A percentile compares a stretch with the other conserved stretches of the same genome.
Evolutionary conservation across 306 rosid genomes (phyloP).

Genomic region (Medicago ruthenica): DNA sequence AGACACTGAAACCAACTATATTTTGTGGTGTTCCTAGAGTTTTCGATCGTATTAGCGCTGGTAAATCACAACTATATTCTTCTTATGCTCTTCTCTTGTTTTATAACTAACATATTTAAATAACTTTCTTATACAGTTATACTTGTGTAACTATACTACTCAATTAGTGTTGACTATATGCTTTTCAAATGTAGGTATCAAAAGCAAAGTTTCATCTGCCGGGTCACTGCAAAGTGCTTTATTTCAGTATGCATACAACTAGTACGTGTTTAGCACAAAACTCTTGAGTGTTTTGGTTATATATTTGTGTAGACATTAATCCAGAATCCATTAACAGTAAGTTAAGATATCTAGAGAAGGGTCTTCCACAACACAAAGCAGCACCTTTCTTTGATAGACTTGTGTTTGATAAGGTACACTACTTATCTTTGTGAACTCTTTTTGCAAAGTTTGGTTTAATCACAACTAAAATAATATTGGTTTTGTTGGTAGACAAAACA

Average conservation of each 20-base stretch:
- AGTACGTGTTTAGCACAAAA: slow-evolving; percentile 52
- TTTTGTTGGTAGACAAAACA: slow-evolving; percentile 63
- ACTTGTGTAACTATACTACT: not conserved
- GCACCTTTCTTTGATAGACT: slow-evolving; percentile 86
- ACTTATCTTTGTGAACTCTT: slow-evolving; percentile 10
- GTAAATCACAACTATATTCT: slow-evolving; percentile 42
- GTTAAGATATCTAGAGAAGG: slow-evolving; percentile 77
- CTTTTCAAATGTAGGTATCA: slow-evolving; percentile 55
- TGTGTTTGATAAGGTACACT: slow-evolving; percentile 74
- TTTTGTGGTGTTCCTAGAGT: slow-evolving; percentile 97
- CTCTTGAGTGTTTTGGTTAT: slow-evolving; percentile 6
- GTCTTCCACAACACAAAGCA: slow-evolving; percentile 74
- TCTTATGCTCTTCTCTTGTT: not conserved
- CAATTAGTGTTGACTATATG: slow-evolving; percentile 9
- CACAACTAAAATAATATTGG: slow-evolving; percentile 17
- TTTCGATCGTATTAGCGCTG: slow-evolving; percentile 72
- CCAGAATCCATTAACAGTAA: slow-evolving; percentile 55
- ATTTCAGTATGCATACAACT: slow-evolving; percentile 79
- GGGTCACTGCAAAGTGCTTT: slow-evolving; percentile 64
- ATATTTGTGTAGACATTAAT: slow-evolving; percentile 48
- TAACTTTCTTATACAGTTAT: not conserved
- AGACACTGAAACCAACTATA: slow-evolving; percentile 74
- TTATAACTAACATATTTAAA: not conserved
- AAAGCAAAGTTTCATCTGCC: slow-evolving; percentile 68
- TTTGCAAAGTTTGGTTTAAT: not conserved